A percentile compares a stretch with the other conserved stretches of the same genome.
These are phyloP conservation scores for Starmerella bombi DNA, from an alignment of 805 yeast genomes.

Conservation along the genomic window DNA sequence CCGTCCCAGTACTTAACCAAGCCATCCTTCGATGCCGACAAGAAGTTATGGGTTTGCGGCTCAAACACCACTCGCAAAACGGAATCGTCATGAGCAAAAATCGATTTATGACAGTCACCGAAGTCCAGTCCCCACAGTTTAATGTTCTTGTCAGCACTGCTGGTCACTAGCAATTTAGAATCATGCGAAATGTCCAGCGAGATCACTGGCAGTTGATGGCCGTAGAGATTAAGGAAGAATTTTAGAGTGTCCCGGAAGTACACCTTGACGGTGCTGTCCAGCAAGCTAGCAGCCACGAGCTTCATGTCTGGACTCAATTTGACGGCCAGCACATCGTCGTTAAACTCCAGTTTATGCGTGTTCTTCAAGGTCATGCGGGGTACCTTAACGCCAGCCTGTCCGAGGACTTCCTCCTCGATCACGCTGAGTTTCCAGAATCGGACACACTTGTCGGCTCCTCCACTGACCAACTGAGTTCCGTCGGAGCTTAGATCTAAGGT, in stretches of 20 bases:
- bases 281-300: conserved; percentile 65
- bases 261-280: conserved; percentile 92
- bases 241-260: conserved; percentile 78
- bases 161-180: conserved; percentile 74
- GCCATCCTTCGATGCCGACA: conserved; percentile 82
- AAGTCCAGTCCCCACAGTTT: conserved; percentile 98
- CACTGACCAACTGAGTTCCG: conserved; percentile 75
- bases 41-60: conserved; percentile 77
- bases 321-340: conserved; percentile 73
- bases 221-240: conserved; percentile 78
- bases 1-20: conserved; percentile 96
- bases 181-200: conserved; percentile 85
- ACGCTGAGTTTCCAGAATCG: conserved; percentile 80
- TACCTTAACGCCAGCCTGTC: conserved; percentile 36
- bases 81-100: conserved; percentile 94
- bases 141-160: conserved; percentile 94
- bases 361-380: conserved; percentile 52
- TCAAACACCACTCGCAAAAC: conserved; percentile 78
- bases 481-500: conserved; percentile 74
- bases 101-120: conserved; percentile 96
- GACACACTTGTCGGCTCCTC: conserved; percentile 83
- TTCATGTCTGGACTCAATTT: conserved; percentile 68
- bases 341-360: conserved; percentile 67
- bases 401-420: conserved; percentile 53
- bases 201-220: conserved; percentile 90